These are phyloP conservation scores for Phytopythium ostracodes DNA, from an alignment of 352 stramenopile species.

Conservation along the genomic window DNA sequence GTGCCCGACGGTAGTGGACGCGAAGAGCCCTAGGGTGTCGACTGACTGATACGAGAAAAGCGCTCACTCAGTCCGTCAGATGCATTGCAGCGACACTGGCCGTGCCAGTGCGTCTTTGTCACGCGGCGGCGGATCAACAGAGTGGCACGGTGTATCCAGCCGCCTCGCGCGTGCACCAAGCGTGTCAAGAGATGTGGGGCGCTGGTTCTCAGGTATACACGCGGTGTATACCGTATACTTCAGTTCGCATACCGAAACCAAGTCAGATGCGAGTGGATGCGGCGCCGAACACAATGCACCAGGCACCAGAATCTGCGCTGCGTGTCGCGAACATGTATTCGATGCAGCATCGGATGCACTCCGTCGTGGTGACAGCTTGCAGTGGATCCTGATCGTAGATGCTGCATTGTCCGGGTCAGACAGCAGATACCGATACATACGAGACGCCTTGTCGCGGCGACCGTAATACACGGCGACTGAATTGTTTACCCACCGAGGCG, in stretches of 20 bases:
- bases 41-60: background rate
- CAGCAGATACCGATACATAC: too few species aligned
- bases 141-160: background rate
- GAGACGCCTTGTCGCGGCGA: background rate
- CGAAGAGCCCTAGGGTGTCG: background rate
- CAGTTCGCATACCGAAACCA: background rate
- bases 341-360: background rate
- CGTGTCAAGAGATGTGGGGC: background rate
- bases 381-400: background rate
- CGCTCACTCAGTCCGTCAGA: too few species aligned
- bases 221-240: background rate
- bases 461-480: background rate
- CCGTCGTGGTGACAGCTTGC: background rate
- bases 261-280: background rate
- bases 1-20: background rate
- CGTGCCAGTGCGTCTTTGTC: conserved; percentile 2
- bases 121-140: background rate
- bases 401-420: background rate
- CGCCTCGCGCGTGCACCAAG: background rate
- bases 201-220: conserved; percentile 1
- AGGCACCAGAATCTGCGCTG: background rate
- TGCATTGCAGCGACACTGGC: background rate
- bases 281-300: background rate
- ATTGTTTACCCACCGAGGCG: background rate
- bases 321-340: background rate